These are phyloP conservation scores for Neurospora sp. DNA, from an alignment of 495 filamentous ascomycete genomes.

Conservation along the genomic window DNA sequence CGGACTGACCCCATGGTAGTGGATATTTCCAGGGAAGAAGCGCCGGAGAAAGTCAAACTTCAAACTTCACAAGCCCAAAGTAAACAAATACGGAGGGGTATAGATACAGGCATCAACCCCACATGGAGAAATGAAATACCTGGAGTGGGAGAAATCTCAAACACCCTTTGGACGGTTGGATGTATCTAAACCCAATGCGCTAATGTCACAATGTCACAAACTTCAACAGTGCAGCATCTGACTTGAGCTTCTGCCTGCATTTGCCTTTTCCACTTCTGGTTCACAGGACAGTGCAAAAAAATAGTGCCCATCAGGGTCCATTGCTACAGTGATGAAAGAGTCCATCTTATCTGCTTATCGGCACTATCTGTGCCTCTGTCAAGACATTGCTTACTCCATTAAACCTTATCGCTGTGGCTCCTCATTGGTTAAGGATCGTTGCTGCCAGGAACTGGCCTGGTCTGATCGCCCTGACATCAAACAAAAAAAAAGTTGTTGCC, in stretches of 20 bases:
- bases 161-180: not conserved
- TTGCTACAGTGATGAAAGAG: not conserved
- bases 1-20: not conserved
- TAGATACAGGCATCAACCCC: not conserved
- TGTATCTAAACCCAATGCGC: not conserved
- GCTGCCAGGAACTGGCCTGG: conserved; percentile 4
- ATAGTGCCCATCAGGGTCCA: conserved; percentile 9
- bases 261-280: not conserved
- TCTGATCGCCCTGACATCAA: conserved; percentile 2
- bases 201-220: not conserved
- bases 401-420: conserved; percentile 6
- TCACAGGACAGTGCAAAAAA: not conserved
- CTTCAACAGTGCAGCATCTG: not conserved
- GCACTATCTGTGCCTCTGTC: not conserved
- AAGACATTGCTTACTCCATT: not conserved
- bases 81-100: not conserved
- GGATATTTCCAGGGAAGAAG: not conserved
- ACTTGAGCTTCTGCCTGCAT: not conserved
- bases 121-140: not conserved
- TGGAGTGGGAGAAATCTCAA: no score
- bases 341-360: not conserved
- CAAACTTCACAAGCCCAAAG: not conserved
- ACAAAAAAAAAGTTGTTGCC: conserved; percentile 16
- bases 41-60: not conserved
- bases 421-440: no score